These are phyloP conservation scores for Cucumis cinereus DNA, from an alignment of 306 rosid species.

Conservation along the genomic window DNA sequence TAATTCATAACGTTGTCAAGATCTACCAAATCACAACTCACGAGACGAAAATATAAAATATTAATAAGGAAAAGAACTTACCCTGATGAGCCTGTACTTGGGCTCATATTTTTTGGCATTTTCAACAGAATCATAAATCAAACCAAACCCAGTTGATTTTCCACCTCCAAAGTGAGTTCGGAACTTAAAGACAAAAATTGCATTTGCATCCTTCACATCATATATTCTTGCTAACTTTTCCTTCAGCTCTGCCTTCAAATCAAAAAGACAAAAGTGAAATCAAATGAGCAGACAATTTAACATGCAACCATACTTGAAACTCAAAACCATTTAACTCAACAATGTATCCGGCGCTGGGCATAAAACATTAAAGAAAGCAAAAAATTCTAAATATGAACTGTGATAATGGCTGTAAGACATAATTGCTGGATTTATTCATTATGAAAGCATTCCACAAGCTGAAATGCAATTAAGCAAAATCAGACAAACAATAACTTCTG, in stretches of 20 bases:
- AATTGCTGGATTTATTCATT: background rate
- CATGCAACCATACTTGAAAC: background rate
- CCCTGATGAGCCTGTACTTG: background rate
- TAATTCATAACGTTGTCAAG: background rate
- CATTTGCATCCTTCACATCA: slow-evolving; percentile 15
- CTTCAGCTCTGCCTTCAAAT: slow-evolving; percentile 21
- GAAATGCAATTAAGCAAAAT: background rate
- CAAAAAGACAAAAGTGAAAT: background rate
- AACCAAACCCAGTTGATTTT: background rate
- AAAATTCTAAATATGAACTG: background rate
- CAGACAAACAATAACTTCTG: background rate
- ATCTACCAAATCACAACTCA: background rate
- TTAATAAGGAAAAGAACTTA: slow-evolving; percentile 5
- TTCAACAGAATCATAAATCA: background rate
- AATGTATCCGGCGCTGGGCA: background rate
- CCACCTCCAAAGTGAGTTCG: background rate
- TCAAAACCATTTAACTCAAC: background rate
- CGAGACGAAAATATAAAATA: background rate
- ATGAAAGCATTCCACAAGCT: background rate
- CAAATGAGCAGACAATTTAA: background rate
- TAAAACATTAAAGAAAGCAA: background rate
- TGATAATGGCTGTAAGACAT: background rate
- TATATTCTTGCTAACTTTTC: slow-evolving; percentile 17
- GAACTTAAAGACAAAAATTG: background rate
- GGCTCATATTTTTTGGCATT: background rate